These are phyloP conservation scores for Hippophae tibetana DNA, from an alignment of 306 rosid species.

Conservation along the genomic window DNA sequence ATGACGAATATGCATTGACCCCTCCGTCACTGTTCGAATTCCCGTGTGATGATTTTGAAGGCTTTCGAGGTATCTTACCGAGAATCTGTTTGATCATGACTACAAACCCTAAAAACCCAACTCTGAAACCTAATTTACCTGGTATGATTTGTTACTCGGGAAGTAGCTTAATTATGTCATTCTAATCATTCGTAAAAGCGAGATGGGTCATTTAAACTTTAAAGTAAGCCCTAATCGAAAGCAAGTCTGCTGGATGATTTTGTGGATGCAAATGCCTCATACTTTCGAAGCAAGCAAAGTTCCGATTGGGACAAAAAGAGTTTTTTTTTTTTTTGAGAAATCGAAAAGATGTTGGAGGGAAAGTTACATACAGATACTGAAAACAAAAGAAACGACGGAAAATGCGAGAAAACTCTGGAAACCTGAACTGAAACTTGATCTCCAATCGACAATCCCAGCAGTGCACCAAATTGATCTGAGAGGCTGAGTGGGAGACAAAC, in stretches of 20 bases:
- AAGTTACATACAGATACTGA: neutral
- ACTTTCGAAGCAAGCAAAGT: conserved; percentile 3
- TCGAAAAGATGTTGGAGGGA: conserved; percentile 28
- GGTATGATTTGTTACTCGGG: conserved; percentile 9
- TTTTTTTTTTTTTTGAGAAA: conserved; percentile 13
- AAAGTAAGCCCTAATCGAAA: conserved; percentile 13
- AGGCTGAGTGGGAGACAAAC: neutral
- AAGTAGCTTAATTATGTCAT: conserved; percentile 14
- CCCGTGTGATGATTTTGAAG: conserved; percentile 35
- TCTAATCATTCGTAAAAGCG: conserved; percentile 2
- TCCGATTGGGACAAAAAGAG: neutral
- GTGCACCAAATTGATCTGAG: conserved; percentile 14
- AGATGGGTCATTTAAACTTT: neutral
- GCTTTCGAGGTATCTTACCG: conserved; percentile 45
- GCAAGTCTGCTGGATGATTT: conserved; percentile 1
- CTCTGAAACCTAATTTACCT: neutral
- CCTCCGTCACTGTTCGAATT: conserved; percentile 32
- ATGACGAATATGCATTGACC: conserved; percentile 23
- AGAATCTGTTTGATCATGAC: conserved; percentile 54
- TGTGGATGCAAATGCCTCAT: conserved; percentile 7
- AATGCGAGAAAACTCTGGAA: conserved; percentile 7
- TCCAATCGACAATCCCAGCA: conserved; percentile 21
- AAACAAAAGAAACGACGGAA: conserved; percentile 14
- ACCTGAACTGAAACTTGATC: conserved; percentile 12
- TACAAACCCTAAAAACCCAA: conserved; percentile 17